A percentile compares a stretch with the other conserved stretches of the same genome.
Evolutionary conservation across 1,139 yeast species (phyloP).

Genomic region (Hansenula anomala): DNA sequence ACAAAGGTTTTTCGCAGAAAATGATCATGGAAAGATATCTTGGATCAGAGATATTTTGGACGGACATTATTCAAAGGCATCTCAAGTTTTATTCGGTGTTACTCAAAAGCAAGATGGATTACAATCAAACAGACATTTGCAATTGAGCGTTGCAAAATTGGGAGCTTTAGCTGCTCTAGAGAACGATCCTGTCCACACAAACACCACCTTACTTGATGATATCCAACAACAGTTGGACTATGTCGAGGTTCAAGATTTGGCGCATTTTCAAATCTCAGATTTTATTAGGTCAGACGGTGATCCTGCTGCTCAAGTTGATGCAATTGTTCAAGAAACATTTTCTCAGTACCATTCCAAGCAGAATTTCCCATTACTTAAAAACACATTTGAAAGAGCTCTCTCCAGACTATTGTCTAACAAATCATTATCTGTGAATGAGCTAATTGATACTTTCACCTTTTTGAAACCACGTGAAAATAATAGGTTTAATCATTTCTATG

Average conservation of each 20-base stretch:
- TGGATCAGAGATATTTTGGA: constrained; percentile 70
- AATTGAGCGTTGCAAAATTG: constrained; percentile 70
- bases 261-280: constrained; percentile 31
- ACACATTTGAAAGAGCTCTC: constrained; percentile 30
- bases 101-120: constrained; percentile 37
- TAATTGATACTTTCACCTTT: constrained; percentile 56
- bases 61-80: constrained; percentile 46
- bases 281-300: constrained; percentile 21
- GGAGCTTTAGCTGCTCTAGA: constrained; percentile 28
- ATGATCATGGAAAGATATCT: constrained; percentile 51
- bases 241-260: constrained; percentile 42
- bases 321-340: constrained; percentile 15
- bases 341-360: constrained; percentile 7
- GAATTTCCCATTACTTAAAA: constrained; percentile 8
- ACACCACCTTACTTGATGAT: constrained; percentile 30
- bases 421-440: constrained; percentile 39
- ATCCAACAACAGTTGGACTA: constrained; percentile 45
- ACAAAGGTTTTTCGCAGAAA: constrained; percentile 45
- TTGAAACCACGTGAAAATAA: constrained; percentile 31
- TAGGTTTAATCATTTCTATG: constrained; percentile 33
- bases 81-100: constrained; percentile 40
- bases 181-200: not conserved
- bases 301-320: constrained; percentile 20
- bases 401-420: constrained; percentile 33
- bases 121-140: constrained; percentile 47